Evolutionary conservation across 2,329 filamentous ascomycete genomes (phyloP).

Genomic region (Xylaria digitata): DNA sequence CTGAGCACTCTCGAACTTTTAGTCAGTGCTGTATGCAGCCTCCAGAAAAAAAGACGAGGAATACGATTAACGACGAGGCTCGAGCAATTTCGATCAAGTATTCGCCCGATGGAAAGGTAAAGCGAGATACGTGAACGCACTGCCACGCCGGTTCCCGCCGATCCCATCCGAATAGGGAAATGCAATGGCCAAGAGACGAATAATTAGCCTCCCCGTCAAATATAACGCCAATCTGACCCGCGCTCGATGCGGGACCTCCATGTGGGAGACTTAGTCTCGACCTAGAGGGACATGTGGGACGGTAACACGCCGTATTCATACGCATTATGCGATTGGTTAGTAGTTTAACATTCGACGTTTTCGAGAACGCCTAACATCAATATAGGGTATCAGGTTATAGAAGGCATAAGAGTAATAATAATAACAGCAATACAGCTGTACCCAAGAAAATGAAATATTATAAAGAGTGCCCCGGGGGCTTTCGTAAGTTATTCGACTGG

Average conservation of each 20-base stretch:
- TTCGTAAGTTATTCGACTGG: neutral
- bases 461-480: slow-evolving; percentile 15
- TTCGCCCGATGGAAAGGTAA: slow-evolving; percentile 20
- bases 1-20: no score
- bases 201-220: neutral
- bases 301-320: slow-evolving; percentile 20
- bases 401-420: neutral
- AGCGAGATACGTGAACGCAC: slow-evolving; percentile 24
- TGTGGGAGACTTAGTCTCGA: no score
- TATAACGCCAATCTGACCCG: neutral
- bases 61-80: slow-evolving; percentile 16
- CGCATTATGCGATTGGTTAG: slow-evolving; percentile 22
- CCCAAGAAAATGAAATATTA: slow-evolving; percentile 6
- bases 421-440: neutral
- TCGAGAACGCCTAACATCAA: slow-evolving; percentile 25
- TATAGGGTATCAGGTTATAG: neutral
- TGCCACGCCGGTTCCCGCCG: slow-evolving; percentile 14
- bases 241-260: neutral
- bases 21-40: neutral
- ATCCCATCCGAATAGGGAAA: slow-evolving; percentile 22
- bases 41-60: slow-evolving; percentile 19
- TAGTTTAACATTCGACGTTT: slow-evolving; percentile 10
- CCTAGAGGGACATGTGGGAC: neutral
- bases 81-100: neutral
- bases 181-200: slow-evolving; percentile 31